Evolutionary conservation across 2,329 filamentous ascomycete species (phyloP).

Genomic region (Lizonia empirigonia): DNA sequence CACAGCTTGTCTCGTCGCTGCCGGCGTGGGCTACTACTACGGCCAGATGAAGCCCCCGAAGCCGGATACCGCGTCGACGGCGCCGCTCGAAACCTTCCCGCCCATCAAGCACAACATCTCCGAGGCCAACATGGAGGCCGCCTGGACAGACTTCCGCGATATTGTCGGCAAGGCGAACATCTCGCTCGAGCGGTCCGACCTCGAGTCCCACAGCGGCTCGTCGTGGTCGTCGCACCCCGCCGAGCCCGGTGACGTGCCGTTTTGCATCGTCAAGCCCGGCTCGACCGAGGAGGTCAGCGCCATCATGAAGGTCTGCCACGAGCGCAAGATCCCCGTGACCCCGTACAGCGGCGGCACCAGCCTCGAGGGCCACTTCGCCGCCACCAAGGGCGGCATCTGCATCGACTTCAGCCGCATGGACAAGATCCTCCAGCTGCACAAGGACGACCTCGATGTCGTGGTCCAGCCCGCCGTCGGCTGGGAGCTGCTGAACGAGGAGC

Average conservation of each 20-base stretch:
- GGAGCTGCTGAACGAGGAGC: constrained; percentile 81
- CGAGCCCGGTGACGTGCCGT: constrained; percentile 52
- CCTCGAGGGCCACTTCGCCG: constrained; percentile 85
- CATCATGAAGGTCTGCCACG: constrained; percentile 88
- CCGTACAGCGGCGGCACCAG: constrained; percentile 88
- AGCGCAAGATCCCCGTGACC: constrained; percentile 80
- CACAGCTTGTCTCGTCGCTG: constrained; percentile 58
- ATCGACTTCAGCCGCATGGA: constrained; percentile 89
- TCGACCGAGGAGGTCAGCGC: constrained; percentile 82
- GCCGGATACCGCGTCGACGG: constrained; percentile 61
- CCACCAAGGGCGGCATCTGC: constrained; percentile 81
- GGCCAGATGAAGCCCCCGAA: constrained; percentile 57
- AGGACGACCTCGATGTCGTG: constrained; percentile 66
- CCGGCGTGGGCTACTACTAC: constrained; percentile 61
- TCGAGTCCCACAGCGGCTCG: constrained; percentile 64
- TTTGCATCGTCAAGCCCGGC: constrained; percentile 74
- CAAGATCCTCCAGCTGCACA: constrained; percentile 76
- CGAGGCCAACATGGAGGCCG: constrained; percentile 64
- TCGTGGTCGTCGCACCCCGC: constrained; percentile 65
- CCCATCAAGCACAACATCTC: constrained; percentile 62
- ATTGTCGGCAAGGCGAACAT: constrained; percentile 68
- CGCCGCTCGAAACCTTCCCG: constrained; percentile 55
- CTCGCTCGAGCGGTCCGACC: constrained; percentile 61
- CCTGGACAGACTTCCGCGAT: constrained; percentile 66
- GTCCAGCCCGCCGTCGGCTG: constrained; percentile 75